These are phyloP conservation scores for Stromatinia cepivora DNA, from an alignment of 2,329 filamentous ascomycete species.

Conservation along the genomic window DNA sequence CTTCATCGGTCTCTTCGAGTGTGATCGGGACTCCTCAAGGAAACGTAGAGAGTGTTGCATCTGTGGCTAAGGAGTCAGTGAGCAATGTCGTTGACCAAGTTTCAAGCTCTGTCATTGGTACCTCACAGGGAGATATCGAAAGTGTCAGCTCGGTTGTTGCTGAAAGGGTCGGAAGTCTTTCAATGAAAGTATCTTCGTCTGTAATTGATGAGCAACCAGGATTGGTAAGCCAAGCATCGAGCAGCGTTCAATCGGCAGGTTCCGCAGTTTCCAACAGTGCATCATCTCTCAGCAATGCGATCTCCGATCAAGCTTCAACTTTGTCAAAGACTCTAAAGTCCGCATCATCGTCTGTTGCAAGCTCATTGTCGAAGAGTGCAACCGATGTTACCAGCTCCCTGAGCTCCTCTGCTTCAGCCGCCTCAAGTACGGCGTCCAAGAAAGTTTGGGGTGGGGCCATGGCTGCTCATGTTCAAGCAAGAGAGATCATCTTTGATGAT, in stretches of 20 bases:
- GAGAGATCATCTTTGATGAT: constrained; percentile 49
- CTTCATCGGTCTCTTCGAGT: constrained; percentile 32
- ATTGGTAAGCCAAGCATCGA: constrained; percentile 37
- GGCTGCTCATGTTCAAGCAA: constrained; percentile 48
- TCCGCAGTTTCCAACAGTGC: constrained; percentile 35
- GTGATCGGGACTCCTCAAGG: constrained; percentile 36
- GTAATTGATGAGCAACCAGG: constrained; percentile 33
- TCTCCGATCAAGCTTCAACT: constrained; percentile 29
- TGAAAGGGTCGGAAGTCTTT: constrained; percentile 33
- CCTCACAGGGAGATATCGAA: constrained; percentile 35
- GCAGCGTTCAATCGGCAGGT: constrained; percentile 34
- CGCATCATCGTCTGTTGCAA: constrained; percentile 40
- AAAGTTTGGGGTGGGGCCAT: constrained; percentile 51
- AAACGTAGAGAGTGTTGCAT: constrained; percentile 41
- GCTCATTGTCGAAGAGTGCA: constrained; percentile 40
- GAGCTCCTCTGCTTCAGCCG: constrained; percentile 35
- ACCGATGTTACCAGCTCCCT: constrained; percentile 35
- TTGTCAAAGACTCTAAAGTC: constrained; percentile 35
- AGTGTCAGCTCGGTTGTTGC: constrained; percentile 33
- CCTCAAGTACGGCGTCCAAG: constrained; percentile 42
- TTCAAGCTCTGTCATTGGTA: constrained; percentile 37
- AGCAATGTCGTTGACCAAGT: constrained; percentile 37
- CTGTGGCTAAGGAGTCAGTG: constrained; percentile 37
- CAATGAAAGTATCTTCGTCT: constrained; percentile 34
- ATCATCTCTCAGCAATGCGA: constrained; percentile 28